A percentile compares a stretch with the other conserved stretches of the same genome.
These are phyloP conservation scores for Besnoitia besnoiti DNA, from an alignment of 169 alveolate genomes.

Conservation along the genomic window DNA sequence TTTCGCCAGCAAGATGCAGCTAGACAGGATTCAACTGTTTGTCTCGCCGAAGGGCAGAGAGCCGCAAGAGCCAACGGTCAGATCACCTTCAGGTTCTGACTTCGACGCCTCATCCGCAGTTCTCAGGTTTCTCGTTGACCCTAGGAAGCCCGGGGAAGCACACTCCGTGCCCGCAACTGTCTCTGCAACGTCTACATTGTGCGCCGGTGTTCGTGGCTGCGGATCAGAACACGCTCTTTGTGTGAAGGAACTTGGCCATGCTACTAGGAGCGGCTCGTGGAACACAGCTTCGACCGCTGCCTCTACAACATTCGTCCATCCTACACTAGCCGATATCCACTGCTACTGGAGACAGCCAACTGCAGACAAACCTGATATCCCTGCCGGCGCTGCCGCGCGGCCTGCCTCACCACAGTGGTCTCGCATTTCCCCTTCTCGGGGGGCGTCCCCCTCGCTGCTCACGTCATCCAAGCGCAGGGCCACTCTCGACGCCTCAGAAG, in stretches of 20 bases:
- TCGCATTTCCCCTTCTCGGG: neutral
- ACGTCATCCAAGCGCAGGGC: neutral
- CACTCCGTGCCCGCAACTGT: neutral
- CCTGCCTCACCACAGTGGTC: neutral
- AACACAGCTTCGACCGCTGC: constrained; percentile 6
- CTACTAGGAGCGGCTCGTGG: constrained; percentile 25
- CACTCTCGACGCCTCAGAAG: neutral
- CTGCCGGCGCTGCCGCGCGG: neutral
- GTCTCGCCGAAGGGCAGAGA: too few species aligned
- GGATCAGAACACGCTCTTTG: neutral
- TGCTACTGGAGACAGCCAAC: neutral
- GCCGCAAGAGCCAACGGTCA: too few species aligned
- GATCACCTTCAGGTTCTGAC: neutral
- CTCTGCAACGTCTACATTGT: neutral
- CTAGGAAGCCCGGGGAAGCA: neutral
- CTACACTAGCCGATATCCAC: constrained; percentile 7
- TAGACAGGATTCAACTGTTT: too few species aligned
- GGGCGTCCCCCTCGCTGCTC: neutral
- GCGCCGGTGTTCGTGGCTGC: neutral
- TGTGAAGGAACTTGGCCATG: neutral
- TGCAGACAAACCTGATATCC: neutral
- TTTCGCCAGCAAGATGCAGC: too few species aligned
- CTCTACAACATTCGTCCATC: constrained; percentile 13
- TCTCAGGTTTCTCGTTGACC: neutral
- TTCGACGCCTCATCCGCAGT: neutral